phyloP scores from a whole-genome alignment of 805 yeast genomes.

The Monosporozyma servazzii region DNA sequence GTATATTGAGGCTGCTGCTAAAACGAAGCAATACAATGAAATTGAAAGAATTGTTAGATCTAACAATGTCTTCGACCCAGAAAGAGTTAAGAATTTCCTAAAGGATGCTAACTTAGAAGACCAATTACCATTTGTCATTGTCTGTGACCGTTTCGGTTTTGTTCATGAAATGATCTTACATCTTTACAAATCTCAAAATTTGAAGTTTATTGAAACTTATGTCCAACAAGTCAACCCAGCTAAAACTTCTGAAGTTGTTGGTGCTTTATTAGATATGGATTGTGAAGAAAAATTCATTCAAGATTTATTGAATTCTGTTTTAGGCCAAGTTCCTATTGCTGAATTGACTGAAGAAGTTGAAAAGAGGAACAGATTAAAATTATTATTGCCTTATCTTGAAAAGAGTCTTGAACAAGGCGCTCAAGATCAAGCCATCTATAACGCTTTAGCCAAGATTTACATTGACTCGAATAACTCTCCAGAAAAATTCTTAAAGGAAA shows the following conservation, averaged over 20 bases:
- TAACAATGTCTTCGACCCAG: conserved; percentile 90
- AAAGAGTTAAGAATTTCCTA: conserved; percentile 92
- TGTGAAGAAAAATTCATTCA: conserved; percentile 88
- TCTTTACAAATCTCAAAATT: conserved; percentile 89
- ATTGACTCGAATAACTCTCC: conserved; percentile 97
- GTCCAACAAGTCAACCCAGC: conserved; percentile 97
- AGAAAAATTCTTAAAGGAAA: conserved; percentile 90
- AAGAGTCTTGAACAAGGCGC: conserved; percentile 76
- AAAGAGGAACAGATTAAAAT: conserved; percentile 87
- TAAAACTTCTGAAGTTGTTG: conserved; percentile 92
- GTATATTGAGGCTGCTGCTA: conserved; percentile 90
- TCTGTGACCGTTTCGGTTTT: conserved; percentile 84
- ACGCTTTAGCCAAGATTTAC: conserved; percentile 94
- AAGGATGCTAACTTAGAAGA: conserved; percentile 91
- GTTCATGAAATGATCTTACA: conserved; percentile 90
- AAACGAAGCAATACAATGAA: conserved; percentile 81
- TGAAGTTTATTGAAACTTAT: conserved; percentile 94
- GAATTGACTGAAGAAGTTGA: conserved; percentile 91
- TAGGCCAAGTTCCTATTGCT: conserved; percentile 89
- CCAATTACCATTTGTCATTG: conserved; percentile 92
- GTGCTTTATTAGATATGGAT: conserved; percentile 93
- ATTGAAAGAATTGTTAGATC: conserved; percentile 93
- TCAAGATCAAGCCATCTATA: conserved; percentile 83
- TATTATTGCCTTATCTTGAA: conserved; percentile 87
- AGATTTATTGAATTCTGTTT: conserved; percentile 67